Evolutionary conservation across 352 stramenopile genomes (phyloP).

Genomic region (Globisporangium megalacanthum): DNA sequence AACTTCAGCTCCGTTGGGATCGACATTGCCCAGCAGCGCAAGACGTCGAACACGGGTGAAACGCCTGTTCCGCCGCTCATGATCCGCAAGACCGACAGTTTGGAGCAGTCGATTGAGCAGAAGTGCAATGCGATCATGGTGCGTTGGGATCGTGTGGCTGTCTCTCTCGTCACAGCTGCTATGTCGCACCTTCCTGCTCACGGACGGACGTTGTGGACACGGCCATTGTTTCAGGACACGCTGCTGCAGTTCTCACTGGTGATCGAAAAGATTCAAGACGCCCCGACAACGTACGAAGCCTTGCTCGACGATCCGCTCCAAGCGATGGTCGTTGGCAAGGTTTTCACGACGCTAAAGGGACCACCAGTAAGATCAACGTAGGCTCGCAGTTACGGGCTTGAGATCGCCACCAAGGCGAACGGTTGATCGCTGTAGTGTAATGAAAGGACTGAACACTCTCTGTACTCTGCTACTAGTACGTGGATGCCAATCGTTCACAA

Average conservation of each 20-base stretch:
- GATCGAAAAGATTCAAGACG: slow-evolving; percentile 47
- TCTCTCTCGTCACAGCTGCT: neutral
- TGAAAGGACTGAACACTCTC: too few species aligned
- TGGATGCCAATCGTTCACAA: too few species aligned
- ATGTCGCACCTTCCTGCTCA: too few species aligned
- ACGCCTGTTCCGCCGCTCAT: neutral
- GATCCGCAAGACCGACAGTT: slow-evolving; percentile 19
- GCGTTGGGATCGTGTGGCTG: slow-evolving; percentile 1
- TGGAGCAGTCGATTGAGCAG: slow-evolving; percentile 46
- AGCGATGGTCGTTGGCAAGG: slow-evolving; percentile 6
- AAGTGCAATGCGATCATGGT: slow-evolving; percentile 57
- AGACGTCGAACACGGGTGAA: slow-evolving; percentile 12
- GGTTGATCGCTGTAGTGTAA: neutral
- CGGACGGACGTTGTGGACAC: too few species aligned
- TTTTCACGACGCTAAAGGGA: neutral
- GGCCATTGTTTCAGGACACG: slow-evolving; percentile 30
- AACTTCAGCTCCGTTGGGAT: slow-evolving; percentile 27
- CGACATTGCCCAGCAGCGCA: slow-evolving; percentile 21
- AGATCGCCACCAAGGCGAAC: slow-evolving; percentile 8
- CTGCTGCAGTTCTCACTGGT: slow-evolving; percentile 56
- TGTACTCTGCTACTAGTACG: too few species aligned
- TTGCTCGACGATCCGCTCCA: slow-evolving; percentile 13
- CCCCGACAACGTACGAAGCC: slow-evolving; percentile 37
- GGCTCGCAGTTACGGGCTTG: neutral
- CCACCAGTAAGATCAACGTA: neutral